Percentiles rank a stretch among this genome's conserved stretches.
Conservation (phyloP, 768 basidiomycete species). For the Psilocybe tampanensis region DNA sequence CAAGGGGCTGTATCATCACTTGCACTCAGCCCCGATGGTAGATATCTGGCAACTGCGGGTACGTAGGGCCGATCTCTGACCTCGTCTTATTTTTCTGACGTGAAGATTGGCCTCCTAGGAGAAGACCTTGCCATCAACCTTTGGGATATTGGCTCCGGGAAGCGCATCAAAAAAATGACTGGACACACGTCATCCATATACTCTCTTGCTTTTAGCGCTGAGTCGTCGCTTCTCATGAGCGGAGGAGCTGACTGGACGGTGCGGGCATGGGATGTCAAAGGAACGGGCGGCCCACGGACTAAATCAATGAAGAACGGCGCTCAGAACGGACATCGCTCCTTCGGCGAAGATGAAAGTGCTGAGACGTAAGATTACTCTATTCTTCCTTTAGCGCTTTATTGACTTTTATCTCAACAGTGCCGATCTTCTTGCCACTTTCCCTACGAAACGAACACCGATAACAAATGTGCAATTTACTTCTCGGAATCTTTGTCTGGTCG, state of each 20-base stretch:
- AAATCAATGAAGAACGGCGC: conserved; percentile 62
- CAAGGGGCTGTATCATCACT: conserved; percentile 85
- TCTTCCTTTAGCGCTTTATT: not conserved
- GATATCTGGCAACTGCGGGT: conserved; percentile 92
- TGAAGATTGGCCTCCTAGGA: conserved; percentile 41
- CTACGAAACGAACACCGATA: conserved; percentile 95
- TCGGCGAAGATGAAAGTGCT: conserved; percentile 56
- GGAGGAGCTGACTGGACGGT: conserved; percentile 96
- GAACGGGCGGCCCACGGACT: conserved; percentile 61
- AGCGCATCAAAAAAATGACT: conserved; percentile 93
- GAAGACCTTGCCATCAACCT: conserved; percentile 93
- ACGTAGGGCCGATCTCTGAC: conserved; percentile 13
- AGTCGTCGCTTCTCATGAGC: conserved; percentile 88
- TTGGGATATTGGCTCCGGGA: conserved; percentile 97
- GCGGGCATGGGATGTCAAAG: conserved; percentile 96
- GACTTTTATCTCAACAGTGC: conserved; percentile 44
- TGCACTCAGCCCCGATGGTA: conserved; percentile 92
- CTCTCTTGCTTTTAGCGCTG: conserved; percentile 89
- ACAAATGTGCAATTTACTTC: conserved; percentile 93
- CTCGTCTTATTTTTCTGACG: not conserved
- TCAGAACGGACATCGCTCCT: conserved; percentile 30
- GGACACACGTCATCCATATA: conserved; percentile 91
- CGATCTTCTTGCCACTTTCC: conserved; percentile 88
- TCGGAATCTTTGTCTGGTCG: conserved; percentile 89
- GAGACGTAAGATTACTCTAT: conserved; percentile 65